Percentiles rank a stretch among this genome's conserved stretches.
These are phyloP conservation scores for Fusarium sp. DNA, from an alignment of 2,329 filamentous ascomycete genomes.

Conservation along the genomic window DNA sequence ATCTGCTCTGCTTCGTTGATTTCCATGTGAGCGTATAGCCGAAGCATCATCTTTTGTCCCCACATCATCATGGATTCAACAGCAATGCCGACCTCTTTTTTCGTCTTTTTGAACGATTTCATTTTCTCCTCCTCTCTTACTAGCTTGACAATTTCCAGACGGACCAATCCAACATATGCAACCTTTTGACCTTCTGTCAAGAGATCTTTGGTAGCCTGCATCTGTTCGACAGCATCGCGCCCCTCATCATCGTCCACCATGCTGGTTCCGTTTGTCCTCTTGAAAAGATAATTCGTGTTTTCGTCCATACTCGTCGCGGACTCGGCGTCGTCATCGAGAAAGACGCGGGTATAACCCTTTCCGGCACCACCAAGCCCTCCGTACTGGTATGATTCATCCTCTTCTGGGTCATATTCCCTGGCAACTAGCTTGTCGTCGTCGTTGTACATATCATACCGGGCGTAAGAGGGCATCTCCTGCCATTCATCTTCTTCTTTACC, in stretches of 20 bases:
- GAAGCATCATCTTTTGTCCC: conserved; percentile 98
- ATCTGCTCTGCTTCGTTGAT: conserved; percentile 91
- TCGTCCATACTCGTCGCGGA: conserved; percentile 97
- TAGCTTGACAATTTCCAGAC: conserved; percentile 84
- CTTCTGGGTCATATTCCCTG: conserved; percentile 80
- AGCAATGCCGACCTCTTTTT: conserved; percentile 77
- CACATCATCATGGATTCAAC: conserved; percentile 91
- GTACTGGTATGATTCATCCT: conserved; percentile 76
- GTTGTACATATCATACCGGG: conserved; percentile 94
- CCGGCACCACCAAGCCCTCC: conserved; percentile 86
- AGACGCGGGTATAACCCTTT: conserved; percentile 95
- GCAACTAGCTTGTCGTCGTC: conserved; percentile 91
- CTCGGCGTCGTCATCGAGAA: conserved; percentile 93
- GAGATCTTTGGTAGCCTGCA: conserved; percentile 95
- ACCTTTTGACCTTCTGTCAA: conserved; percentile 96
- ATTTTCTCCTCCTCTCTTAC: conserved; percentile 74
- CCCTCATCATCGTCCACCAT: conserved; percentile 81
- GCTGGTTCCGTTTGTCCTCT: conserved; percentile 71
- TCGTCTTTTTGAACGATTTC: conserved; percentile 72
- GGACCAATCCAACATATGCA: conserved; percentile 92
- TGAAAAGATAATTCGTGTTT: conserved; percentile 96
- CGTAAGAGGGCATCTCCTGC: conserved; percentile 95
- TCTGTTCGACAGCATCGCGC: conserved; percentile 86
- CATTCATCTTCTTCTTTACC: conserved; percentile 74
- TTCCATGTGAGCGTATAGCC: conserved; percentile 96